A percentile compares a stretch with the other conserved stretches of the same genome.
Conservation (phyloP, 2,329 filamentous ascomycete genomes). For the Alternaria arborescens region DNA sequence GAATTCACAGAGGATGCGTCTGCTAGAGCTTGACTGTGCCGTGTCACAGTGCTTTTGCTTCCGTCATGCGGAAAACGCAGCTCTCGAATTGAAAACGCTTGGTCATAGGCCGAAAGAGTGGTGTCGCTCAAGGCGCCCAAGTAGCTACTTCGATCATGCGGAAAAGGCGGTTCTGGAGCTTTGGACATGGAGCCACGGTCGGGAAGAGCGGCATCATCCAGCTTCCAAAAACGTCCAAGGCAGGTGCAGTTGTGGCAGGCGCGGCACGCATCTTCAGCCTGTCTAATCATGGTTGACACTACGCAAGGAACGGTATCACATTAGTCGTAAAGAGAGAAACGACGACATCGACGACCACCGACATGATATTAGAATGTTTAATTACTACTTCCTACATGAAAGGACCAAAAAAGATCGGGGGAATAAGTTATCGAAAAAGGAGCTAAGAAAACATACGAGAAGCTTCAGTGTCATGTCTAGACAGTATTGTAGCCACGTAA, state of each 20-base stretch:
- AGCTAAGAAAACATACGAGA: constrained; percentile 53
- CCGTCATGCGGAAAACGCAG: background rate
- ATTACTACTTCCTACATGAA: constrained; percentile 54
- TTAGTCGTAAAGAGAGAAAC: too few species aligned
- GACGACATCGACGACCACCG: constrained; percentile 16
- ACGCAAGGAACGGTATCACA: too few species aligned
- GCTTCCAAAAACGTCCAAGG: too few species aligned
- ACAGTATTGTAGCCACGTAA: constrained; percentile 29
- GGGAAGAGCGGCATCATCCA: background rate
- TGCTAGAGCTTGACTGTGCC: background rate
- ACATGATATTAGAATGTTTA: constrained; percentile 51
- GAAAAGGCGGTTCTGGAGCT: too few species aligned
- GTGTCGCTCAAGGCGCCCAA: too few species aligned
- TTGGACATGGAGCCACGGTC: background rate
- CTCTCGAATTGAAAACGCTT: too few species aligned
- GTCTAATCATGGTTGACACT: too few species aligned
- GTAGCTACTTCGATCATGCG: too few species aligned
- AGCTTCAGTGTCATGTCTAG: constrained; percentile 44
- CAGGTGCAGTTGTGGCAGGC: background rate
- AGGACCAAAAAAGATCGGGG: constrained; percentile 47
- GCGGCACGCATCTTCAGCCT: too few species aligned
- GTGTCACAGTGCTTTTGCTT: background rate
- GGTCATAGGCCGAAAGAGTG: too few species aligned
- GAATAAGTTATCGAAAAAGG: constrained; percentile 53
- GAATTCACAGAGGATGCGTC: background rate